phyloP scores from a whole-genome alignment of 148 eudicot species.

The Chenopodium quinoa region DNA sequence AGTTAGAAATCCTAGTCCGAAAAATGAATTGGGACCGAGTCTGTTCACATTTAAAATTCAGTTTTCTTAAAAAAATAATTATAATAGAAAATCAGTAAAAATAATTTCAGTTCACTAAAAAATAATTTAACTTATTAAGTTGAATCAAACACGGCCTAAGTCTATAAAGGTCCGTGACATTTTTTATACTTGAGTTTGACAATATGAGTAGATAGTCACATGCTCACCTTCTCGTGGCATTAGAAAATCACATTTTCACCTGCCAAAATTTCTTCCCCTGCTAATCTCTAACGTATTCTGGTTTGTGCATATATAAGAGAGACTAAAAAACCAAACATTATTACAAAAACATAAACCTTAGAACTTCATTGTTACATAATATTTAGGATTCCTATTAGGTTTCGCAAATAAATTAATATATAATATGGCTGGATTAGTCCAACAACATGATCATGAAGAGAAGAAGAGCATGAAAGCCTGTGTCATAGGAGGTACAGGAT shows the following conservation, averaged over 20 bases:
- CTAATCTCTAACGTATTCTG: neutral
- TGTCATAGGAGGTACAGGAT: slow-evolving; percentile 61
- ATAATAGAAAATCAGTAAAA: too few relatives aligned
- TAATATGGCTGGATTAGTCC: slow-evolving; percentile 20
- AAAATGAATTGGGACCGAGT: too few relatives aligned
- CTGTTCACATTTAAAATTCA: too few relatives aligned
- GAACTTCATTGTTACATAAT: neutral
- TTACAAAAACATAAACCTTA: neutral
- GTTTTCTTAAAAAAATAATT: too few relatives aligned
- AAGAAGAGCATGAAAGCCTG: slow-evolving; percentile 37
- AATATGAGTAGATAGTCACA: neutral
- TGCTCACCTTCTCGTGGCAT: neutral
- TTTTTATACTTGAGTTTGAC: neutral
- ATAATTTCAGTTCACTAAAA: too few relatives aligned
- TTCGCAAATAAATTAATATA: neutral
- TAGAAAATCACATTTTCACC: neutral
- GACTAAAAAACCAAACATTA: neutral
- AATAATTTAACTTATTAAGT: too few relatives aligned
- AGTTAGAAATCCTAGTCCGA: too few relatives aligned
- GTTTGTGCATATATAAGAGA: neutral
- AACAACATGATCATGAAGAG: slow-evolving; percentile 3
- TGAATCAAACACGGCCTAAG: too few relatives aligned
- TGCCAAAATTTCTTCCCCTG: neutral
- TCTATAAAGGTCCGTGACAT: too few relatives aligned
- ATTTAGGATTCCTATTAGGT: neutral